Conservation (phyloP, 129 eudicot genomes). For the Chrysanthemum seticuspe region DNA sequence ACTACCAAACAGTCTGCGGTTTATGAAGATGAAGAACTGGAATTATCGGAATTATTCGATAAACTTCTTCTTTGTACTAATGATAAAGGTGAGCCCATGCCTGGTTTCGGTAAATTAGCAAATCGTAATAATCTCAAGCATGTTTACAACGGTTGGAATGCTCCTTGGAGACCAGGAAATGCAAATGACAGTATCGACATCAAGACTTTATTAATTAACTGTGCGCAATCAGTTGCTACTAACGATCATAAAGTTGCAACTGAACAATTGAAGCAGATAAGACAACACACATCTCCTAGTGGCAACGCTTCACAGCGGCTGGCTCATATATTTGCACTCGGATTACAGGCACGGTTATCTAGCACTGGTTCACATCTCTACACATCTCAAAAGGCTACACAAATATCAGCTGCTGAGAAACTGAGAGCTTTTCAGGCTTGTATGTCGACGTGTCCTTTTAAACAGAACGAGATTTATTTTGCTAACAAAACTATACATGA, state of each 20-base stretch:
- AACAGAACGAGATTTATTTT: constrained; percentile 49
- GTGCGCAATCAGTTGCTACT: constrained; percentile 73
- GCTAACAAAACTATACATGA: constrained; percentile 49
- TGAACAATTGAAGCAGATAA: constrained; percentile 64
- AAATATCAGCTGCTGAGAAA: constrained; percentile 53
- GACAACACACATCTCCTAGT: constrained; percentile 50
- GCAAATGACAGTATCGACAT: constrained; percentile 50
- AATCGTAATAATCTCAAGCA: background rate
- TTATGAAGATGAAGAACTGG: constrained; percentile 49
- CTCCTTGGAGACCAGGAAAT: constrained; percentile 45
- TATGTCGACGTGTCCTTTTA: constrained; percentile 54
- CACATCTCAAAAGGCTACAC: constrained; percentile 41
- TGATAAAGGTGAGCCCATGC: constrained; percentile 31
- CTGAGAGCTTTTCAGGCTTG: constrained; percentile 67
- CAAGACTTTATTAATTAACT: constrained; percentile 52
- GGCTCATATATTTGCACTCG: constrained; percentile 53
- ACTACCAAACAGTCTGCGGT: constrained; percentile 69
- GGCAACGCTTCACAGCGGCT: constrained; percentile 70
- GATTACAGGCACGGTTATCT: constrained; percentile 74
- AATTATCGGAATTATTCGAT: constrained; percentile 68
- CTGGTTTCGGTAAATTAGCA: constrained; percentile 21
- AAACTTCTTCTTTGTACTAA: constrained; percentile 53
- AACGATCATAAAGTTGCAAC: constrained; percentile 59
- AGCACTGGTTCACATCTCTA: constrained; percentile 68
- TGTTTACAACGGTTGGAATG: constrained; percentile 32